These are phyloP conservation scores for Lantana camara DNA, from an alignment of 257 asterid genomes.

Conservation along the genomic window DNA sequence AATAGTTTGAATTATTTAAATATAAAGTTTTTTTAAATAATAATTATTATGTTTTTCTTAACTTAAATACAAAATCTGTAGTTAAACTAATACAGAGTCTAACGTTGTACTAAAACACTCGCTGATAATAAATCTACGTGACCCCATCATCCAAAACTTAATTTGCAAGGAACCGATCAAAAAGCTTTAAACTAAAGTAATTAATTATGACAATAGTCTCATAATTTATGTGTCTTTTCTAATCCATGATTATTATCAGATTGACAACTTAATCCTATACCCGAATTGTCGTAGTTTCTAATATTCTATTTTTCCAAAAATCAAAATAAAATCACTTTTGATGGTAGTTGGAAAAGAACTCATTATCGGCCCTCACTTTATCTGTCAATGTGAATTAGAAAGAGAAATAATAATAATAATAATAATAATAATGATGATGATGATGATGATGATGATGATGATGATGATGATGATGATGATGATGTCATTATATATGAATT, in stretches of 20 bases:
- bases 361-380: not conserved
- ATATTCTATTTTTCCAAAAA: not conserved
- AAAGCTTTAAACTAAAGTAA: slow-evolving; percentile 27
- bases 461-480: too few species aligned
- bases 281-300: not conserved
- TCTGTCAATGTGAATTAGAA: too few species aligned
- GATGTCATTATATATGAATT: too few species aligned
- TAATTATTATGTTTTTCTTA: too few species aligned
- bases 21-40: too few species aligned
- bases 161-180: slow-evolving; percentile 6
- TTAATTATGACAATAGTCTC: not conserved
- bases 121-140: not conserved
- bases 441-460: too few species aligned
- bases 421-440: too few species aligned
- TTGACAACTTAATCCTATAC: not conserved
- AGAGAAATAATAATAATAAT: too few species aligned
- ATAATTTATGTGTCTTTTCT: not conserved
- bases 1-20: too few species aligned
- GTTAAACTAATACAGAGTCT: too few species aligned
- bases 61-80: too few species aligned
- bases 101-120: too few species aligned
- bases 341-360: not conserved
- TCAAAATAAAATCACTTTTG: not conserved
- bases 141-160: not conserved
- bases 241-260: not conserved